phyloP scores from a whole-genome alignment of 495 filamentous ascomycete genomes.

The Aspergillus ostianus region DNA sequence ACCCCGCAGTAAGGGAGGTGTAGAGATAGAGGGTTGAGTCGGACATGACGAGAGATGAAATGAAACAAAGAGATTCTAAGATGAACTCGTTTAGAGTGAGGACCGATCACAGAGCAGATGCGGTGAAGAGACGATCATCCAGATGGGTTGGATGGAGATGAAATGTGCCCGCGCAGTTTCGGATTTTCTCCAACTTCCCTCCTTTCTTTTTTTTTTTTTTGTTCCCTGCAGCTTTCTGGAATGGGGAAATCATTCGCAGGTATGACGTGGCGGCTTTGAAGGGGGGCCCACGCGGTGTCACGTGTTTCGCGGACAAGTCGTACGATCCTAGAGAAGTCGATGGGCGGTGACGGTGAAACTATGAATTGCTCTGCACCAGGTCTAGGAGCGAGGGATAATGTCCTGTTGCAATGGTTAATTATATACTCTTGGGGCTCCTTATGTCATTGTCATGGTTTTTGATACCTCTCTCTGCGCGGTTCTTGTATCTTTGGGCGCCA shows the following conservation, averaged over 20 bases:
- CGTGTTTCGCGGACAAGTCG: neutral
- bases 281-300: neutral
- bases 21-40: slow-evolving; percentile 88
- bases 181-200: neutral
- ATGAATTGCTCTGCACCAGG: no score
- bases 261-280: neutral
- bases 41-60: slow-evolving; percentile 29
- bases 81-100: neutral
- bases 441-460: neutral
- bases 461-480: neutral
- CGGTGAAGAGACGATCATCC: neutral
- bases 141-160: neutral
- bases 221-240: neutral
- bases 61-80: neutral
- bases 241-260: slow-evolving; percentile 5
- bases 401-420: neutral
- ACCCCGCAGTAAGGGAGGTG: slow-evolving; percentile 92
- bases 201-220: neutral
- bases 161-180: neutral
- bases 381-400: neutral
- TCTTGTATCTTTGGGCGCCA: neutral
- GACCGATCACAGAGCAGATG: neutral
- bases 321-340: neutral
- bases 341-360: no score
- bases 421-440: neutral